Conservation (phyloP, 768 basidiomycete species). For the Jaapia argillacea region DNA sequence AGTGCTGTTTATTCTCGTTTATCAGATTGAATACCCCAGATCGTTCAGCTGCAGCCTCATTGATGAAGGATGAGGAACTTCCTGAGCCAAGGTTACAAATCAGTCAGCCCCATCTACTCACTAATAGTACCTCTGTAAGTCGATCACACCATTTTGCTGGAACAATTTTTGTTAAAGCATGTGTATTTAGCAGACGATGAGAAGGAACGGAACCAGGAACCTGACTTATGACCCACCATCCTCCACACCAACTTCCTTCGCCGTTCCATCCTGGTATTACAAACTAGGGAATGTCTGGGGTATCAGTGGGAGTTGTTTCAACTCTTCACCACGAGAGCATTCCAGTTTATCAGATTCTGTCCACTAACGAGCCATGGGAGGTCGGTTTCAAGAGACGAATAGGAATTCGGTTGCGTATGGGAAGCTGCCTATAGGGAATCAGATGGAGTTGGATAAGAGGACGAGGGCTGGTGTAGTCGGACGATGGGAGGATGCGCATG, state of each 20-base stretch:
- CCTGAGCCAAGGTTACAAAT: constrained; percentile 39
- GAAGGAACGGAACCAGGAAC: constrained; percentile 41
- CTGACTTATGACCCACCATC: constrained; percentile 60
- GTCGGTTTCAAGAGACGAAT: constrained; percentile 66
- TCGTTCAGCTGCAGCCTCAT: constrained; percentile 54
- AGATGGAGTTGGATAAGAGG: constrained; percentile 41
- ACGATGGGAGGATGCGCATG: too few species aligned
- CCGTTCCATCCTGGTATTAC: constrained; percentile 74
- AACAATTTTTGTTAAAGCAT: too few species aligned
- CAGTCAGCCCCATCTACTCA: constrained; percentile 56
- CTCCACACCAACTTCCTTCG: constrained; percentile 67
- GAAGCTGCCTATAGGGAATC: constrained; percentile 51
- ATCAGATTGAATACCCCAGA: constrained; percentile 77
- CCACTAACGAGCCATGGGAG: constrained; percentile 52
- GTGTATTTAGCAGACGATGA: constrained; percentile 31
- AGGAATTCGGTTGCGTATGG: constrained; percentile 48
- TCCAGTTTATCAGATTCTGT: constrained; percentile 49
- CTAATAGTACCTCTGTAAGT: constrained; percentile 27
- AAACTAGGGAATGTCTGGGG: constrained; percentile 54
- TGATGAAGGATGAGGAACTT: constrained; percentile 4
- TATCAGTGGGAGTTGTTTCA: constrained; percentile 48
- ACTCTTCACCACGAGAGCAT: constrained; percentile 27
- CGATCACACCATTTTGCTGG: too few species aligned
- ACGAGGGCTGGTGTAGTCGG: constrained; percentile 23
- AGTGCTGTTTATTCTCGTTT: constrained; percentile 47